Percentiles rank a stretch among this genome's conserved stretches.
Evolutionary conservation across 2,329 filamentous ascomycete species (phyloP).

Genomic region (Coniochaeta sp.): DNA sequence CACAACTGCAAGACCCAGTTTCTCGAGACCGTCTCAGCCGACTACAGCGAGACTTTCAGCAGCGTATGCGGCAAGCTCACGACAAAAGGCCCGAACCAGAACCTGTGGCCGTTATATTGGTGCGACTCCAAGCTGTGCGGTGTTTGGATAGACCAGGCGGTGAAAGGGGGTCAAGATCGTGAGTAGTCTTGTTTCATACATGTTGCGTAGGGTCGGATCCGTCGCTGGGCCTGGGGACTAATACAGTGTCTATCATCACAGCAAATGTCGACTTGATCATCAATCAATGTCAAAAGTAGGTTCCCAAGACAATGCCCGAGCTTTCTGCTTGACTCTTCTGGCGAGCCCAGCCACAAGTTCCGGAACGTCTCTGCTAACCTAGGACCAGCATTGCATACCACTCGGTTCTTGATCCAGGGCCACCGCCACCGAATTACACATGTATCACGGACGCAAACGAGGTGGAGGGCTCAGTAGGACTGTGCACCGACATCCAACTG

Average conservation of each 20-base stretch:
- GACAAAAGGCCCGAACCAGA: constrained; percentile 13
- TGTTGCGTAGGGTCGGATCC: not conserved
- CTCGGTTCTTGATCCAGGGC: constrained; percentile 25
- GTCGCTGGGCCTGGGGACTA: constrained; percentile 4
- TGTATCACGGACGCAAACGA: constrained; percentile 14
- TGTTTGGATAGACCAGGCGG: constrained; percentile 25
- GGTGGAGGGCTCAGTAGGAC: not conserved
- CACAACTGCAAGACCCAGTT: constrained; percentile 24
- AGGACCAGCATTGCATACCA: constrained; percentile 20
- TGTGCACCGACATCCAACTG: not conserved
- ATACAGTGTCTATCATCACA: constrained; percentile 14
- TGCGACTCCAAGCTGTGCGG: constrained; percentile 44
- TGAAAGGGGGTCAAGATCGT: constrained; percentile 34
- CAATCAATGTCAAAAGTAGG: constrained; percentile 42
- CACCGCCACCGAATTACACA: constrained; percentile 19
- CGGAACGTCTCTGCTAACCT: not conserved
- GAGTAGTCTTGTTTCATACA: constrained; percentile 17
- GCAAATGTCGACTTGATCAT: constrained; percentile 45
- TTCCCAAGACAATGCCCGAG: not conserved
- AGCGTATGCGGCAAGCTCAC: constrained; percentile 22
- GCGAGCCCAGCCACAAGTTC: not conserved
- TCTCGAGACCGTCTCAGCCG: constrained; percentile 18
- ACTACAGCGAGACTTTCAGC: constrained; percentile 20
- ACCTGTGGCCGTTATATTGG: constrained; percentile 40
- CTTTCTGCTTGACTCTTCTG: not conserved